Base-by-base conservation (phyloP, 2,329 filamentous ascomycete genomes). In the Hymenoscyphus fraxineus region DNA sequence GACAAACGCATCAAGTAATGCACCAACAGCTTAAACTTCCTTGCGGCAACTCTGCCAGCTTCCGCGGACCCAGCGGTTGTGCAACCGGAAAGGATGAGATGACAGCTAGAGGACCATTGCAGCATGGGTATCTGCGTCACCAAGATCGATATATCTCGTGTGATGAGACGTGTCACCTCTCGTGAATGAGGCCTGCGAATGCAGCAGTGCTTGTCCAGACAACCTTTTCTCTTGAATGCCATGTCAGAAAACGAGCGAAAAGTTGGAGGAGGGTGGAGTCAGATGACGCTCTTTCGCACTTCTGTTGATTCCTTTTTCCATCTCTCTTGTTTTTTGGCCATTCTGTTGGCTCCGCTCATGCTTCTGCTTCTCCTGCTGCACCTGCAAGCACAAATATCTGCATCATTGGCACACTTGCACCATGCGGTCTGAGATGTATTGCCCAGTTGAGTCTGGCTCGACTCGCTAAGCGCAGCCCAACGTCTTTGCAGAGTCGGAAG, bases 121-220 rank as follows among this genome's bases (percentile, higher is more conserved):
- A 35, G 35, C 51, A 61, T 51, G 63, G 59, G 32, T 41, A 51
- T 31, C 44, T 60, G 63, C 54, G 47, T 63, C 58, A 65, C 60
- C 13, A 58, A 65, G 66, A 64, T 65, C 61, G 65, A n/a, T 39
- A 41, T 51, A 66, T 67, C 64, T 68, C 61, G 68, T 68, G 61
- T 62, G 57, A 67, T 64, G 58, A 62, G 68, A 69, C 65, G 58
- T 64, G 64, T 70, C 68, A 67, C 60, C 57, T 60, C 31, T 61
- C 47, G 55, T 35, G 58, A 62, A 61, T 12, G 59, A 62, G 59
- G 60, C 59, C 39, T 54, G 47, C n/a, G n/a, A 54, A 13, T 54
- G 47, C 47, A 27, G 47, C n/a, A 27, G 47, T 27, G 47, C 47
- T 54, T 56, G 47, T 54, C 47, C 47, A 54, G 47, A 54, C 47